Base-by-base conservation (phyloP, 192 early-diverging fungal species). In the Lobosporangium transversale region DNA sequence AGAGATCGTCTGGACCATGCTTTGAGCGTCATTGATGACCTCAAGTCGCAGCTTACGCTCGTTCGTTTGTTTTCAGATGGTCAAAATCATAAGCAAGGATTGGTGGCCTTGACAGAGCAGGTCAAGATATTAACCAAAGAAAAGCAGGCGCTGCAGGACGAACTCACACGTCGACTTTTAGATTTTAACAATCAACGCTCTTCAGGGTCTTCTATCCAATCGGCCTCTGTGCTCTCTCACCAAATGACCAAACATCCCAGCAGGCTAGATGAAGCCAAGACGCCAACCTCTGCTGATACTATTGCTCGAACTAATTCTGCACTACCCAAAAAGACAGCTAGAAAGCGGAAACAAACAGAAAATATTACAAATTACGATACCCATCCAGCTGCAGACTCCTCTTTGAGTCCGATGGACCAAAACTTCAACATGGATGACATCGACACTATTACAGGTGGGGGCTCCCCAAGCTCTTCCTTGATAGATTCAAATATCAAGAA, bases 41-140 rank as follows among this genome's bases (percentile, higher is more conserved):
- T 76, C 10, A 76, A 62, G 24, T 10, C 47, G 0, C 73, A 67
- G 37, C 58, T 76, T 12, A 61, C 51, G 15, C 37, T 76, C 29
- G 56, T 67, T 44, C 58, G 58, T 2, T 48, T 60, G 58, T 18
- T 67, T n/a, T 29, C 53, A 35, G 65, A 51, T 17, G 45, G 35
- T 14, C 23, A 44, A 32, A 45, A 53, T 20, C 50, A 49, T 18
- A 43, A 55, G 11, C 29, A 58, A n/a, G 47, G 36, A 20, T 52
- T 61, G 1, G 20, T 53, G 11, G 45, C 29, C 5, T 32, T 76
- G 9, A 32, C 42, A 29, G 52, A 56, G 7, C 57, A 67, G 31
- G 47, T 76, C 45, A 62, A 52, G 36, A 62, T 37, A 0, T 53
- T 76, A 12, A 36, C 58, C 43, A 66, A 67, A 31, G 60, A 62